These are phyloP conservation scores for Allomyces macrogynus DNA, from an alignment of 192 early-diverging fungal genomes.

Conservation along the genomic window DNA sequence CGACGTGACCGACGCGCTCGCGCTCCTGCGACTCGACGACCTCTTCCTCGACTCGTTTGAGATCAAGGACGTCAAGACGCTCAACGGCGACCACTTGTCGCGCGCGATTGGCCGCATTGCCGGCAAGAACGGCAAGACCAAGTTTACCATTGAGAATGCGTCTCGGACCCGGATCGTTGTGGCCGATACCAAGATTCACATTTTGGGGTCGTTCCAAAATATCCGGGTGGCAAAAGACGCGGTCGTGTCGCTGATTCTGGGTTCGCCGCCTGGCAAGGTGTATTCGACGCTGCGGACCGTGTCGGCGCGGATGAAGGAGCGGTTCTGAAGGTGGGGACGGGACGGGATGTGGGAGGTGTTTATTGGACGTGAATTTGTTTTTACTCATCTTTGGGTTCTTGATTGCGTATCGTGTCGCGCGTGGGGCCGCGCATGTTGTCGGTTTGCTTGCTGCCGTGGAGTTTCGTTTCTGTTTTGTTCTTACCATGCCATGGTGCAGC, in stretches of 20 bases:
- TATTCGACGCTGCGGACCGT: constrained; percentile 73
- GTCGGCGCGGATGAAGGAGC: constrained; percentile 78
- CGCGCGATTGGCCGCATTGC: constrained; percentile 97
- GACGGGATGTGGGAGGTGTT: too few relatives aligned
- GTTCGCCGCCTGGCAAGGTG: constrained; percentile 90
- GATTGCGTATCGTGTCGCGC: too few relatives aligned
- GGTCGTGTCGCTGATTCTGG: constrained; percentile 72
- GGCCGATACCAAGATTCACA: constrained; percentile 92
- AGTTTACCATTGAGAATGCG: constrained; percentile 93
- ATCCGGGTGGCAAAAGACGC: constrained; percentile 92
- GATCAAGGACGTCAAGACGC: constrained; percentile 91
- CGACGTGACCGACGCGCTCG: constrained; percentile 80
- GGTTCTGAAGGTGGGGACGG: constrained; percentile 41
- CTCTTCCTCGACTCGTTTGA: constrained; percentile 92
- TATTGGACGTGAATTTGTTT: too few relatives aligned
- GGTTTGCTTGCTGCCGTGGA: too few relatives aligned
- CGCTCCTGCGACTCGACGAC: constrained; percentile 87
- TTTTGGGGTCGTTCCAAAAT: constrained; percentile 88
- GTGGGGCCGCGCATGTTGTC: too few relatives aligned
- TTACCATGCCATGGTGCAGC: too few relatives aligned
- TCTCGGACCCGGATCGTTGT: constrained; percentile 88
- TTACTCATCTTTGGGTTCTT: too few relatives aligned
- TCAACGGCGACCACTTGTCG: constrained; percentile 85
- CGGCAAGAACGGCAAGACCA: constrained; percentile 91
- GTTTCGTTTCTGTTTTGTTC: too few relatives aligned